Conservation (phyloP, 306 rosid species). For the Rubus parviflorus region DNA sequence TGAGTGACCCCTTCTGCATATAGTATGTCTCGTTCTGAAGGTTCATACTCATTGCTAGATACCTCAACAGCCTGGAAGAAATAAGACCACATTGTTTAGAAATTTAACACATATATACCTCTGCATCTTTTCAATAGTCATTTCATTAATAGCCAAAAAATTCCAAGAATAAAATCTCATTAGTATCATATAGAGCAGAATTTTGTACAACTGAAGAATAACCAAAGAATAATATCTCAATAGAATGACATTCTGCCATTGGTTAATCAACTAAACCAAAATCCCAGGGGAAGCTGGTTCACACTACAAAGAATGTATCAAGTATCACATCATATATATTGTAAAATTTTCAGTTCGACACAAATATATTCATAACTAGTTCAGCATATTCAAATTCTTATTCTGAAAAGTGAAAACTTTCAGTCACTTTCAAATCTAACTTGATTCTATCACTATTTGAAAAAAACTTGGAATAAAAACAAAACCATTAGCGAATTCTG, state of each 20-base stretch:
- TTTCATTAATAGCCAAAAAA: not conserved
- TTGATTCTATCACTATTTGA: no score
- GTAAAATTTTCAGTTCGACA: not conserved
- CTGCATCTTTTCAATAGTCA: not conserved
- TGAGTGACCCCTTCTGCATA: constrained; percentile 99
- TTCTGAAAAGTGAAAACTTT: not conserved
- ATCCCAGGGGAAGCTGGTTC: not conserved
- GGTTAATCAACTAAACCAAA: not conserved
- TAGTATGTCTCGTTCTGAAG: constrained; percentile 85
- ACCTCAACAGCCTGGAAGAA: constrained; percentile 88
- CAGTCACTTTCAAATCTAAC: not conserved
- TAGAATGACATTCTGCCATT: no score
- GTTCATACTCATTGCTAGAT: constrained; percentile 96
- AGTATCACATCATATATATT: not conserved
- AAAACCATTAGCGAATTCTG: no score
- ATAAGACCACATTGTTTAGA: not conserved
- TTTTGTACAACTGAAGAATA: no score
- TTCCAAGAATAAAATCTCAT: not conserved
- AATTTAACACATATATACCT: not conserved
- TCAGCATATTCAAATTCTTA: not conserved
- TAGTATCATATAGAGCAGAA: not conserved
- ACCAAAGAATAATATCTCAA: no score
- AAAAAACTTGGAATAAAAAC: no score
- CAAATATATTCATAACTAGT: not conserved
- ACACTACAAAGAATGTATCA: not conserved